Evolutionary conservation across 106 monocot genomes (phyloP), one percentile per base, ranked within the genome.

Genomic region (Vanilla planifolia): DNA sequence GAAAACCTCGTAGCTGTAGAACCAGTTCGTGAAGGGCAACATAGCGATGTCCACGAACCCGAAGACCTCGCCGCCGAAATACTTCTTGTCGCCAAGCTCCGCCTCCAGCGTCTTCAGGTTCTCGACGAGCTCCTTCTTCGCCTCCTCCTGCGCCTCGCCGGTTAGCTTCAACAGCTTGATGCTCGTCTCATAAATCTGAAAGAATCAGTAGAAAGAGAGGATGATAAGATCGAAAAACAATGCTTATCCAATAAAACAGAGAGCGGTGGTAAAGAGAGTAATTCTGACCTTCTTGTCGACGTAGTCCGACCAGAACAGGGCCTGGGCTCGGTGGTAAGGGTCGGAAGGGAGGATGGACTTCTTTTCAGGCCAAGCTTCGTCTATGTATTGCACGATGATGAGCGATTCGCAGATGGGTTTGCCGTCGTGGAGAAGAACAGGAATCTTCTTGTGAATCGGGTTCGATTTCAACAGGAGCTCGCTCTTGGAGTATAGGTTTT

Each of bases 1-100:
- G 10, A 1, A 42, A 0, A 3, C 41, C 63, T 80, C 77, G 59
- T 64, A 80, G 15, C 61, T 34, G 35, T 61, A 26, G 61, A 60
- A 77, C 73, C 77, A 77, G 17, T 36, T 19, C 0, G 68, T 13
- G 48, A 69, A 77, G 15, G 69, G 63, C 30, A 69, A 53, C 5
- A 82, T 55, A 4, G 63, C 43, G 2, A 82, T 48, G 65, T 82
- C 81, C 5, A 82, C 35, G 13, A 47, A 3, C 25, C 42, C 42
- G 7, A 61, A 61, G 7, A 20, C 5, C 6, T 79, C 79, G 15
- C 79, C 75, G 9, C 79, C 74, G 22, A 86, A 81, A 63, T 67
- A 81, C 24, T 28, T 59, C 69, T 79, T 76, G 57, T 82, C 76
- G 0, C 76, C 78, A 7, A 87, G 75, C 69, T 68, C 77, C 0